Conservation (phyloP, 2,329 filamentous ascomycete genomes). For the Aspergillus tamarii region DNA sequence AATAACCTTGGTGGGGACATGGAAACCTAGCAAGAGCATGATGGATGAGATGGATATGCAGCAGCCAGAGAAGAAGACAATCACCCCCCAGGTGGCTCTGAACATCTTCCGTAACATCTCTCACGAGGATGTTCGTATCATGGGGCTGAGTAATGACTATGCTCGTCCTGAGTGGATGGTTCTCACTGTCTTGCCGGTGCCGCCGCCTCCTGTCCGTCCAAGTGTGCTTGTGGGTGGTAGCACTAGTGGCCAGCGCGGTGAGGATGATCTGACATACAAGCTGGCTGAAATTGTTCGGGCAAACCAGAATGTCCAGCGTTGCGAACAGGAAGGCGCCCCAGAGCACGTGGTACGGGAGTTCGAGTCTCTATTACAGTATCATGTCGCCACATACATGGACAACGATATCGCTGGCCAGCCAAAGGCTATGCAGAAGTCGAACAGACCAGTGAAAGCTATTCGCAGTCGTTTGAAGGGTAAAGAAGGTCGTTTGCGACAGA, state of each 20-base stretch:
- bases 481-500: slow-evolving; percentile 95
- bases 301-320: slow-evolving; percentile 91
- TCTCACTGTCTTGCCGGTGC: slow-evolving; percentile 89
- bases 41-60: slow-evolving; percentile 66
- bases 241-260: slow-evolving; percentile 86
- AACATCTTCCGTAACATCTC: slow-evolving; percentile 85
- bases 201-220: slow-evolving; percentile 90
- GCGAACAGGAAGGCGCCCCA: slow-evolving; percentile 87
- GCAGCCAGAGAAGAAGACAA: slow-evolving; percentile 75
- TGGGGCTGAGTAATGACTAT: slow-evolving; percentile 93
- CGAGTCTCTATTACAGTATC: slow-evolving; percentile 89
- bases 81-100: slow-evolving; percentile 82
- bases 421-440: slow-evolving; percentile 94
- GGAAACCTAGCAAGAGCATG: slow-evolving; percentile 72
- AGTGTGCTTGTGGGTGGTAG: slow-evolving; percentile 98
- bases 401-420: slow-evolving; percentile 97
- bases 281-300: slow-evolving; percentile 97
- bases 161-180: slow-evolving; percentile 99
- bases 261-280: slow-evolving; percentile 99
- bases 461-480: slow-evolving; percentile 98
- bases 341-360: slow-evolving; percentile 91
- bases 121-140: slow-evolving; percentile 77
- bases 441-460: slow-evolving; percentile 94
- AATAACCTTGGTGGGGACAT: slow-evolving; percentile 76
- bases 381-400: slow-evolving; percentile 99